Evolutionary conservation across 1,284 basidiomycete genomes (phyloP).

Genomic region (Leucoagaricus sp.): DNA sequence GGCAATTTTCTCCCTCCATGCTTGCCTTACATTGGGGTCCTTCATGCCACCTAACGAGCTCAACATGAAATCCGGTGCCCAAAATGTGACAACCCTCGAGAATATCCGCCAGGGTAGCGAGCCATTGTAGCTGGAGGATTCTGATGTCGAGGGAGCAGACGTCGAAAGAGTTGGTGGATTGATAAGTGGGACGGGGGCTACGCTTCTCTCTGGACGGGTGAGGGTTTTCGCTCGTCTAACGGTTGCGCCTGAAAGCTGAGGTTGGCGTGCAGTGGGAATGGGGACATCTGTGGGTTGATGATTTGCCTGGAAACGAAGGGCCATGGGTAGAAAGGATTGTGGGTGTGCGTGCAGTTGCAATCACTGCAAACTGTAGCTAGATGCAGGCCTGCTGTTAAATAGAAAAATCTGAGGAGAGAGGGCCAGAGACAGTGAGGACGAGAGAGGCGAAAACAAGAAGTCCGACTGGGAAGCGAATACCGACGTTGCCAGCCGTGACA

Average conservation of each 20-base stretch:
- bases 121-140: constrained; percentile 39
- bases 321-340: constrained; percentile 41
- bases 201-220: constrained; percentile 92
- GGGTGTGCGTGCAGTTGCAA: constrained; percentile 25
- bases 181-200: constrained; percentile 93
- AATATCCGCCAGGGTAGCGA: constrained; percentile 85
- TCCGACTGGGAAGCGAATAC: constrained; percentile 12
- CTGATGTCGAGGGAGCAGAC: constrained; percentile 45
- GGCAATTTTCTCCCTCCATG: constrained; percentile 98
- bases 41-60: constrained; percentile 78
- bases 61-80: constrained; percentile 85
- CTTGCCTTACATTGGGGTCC: constrained; percentile 79
- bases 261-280: constrained; percentile 62
- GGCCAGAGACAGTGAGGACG: constrained; percentile 21
- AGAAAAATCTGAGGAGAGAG: constrained; percentile 4
- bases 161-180: constrained; percentile 46
- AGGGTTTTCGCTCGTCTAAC: constrained; percentile 91
- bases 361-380: constrained; percentile 23
- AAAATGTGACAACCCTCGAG: constrained; percentile 83
- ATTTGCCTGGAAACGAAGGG: constrained; percentile 58
- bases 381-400: constrained; percentile 31
- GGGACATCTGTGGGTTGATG: constrained; percentile 65
- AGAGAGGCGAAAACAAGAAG: constrained; percentile 16
- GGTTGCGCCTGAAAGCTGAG: constrained; percentile 55
- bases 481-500: constrained; percentile 15